A percentile compares a stretch with the other conserved stretches of the same genome.
Evolutionary conservation across 2,329 filamentous ascomycete genomes (phyloP).

Genomic region (Aphanocladium album): DNA sequence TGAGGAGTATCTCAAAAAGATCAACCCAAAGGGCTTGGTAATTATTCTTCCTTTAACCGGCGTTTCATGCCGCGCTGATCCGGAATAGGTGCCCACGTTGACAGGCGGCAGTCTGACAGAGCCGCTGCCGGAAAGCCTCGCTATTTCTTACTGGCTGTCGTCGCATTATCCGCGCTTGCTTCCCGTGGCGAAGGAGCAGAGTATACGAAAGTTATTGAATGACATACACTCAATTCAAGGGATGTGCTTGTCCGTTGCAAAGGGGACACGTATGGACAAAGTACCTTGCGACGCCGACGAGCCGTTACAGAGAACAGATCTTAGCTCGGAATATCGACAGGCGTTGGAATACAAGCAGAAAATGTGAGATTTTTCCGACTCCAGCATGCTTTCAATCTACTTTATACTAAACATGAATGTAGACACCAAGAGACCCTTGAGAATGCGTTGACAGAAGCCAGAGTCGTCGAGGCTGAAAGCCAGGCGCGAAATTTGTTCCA

Average conservation of each 20-base stretch:
- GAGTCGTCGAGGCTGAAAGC: background rate
- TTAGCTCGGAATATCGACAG: background rate
- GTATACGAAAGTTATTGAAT: background rate
- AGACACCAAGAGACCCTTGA: constrained; percentile 1
- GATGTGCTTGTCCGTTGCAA: background rate
- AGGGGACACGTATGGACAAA: background rate
- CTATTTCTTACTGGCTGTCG: constrained; percentile 10
- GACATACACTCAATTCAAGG: constrained; percentile 4
- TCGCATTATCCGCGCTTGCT: background rate
- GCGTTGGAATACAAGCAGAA: constrained; percentile 6
- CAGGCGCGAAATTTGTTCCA: background rate
- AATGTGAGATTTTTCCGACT: background rate
- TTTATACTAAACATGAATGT: background rate
- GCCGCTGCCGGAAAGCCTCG: constrained; percentile 6
- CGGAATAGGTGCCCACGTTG: background rate
- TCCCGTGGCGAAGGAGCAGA: background rate
- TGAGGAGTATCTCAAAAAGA: background rate
- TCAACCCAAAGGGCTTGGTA: constrained; percentile 9
- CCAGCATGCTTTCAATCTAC: background rate
- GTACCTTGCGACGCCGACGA: constrained; percentile 9
- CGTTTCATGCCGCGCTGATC: background rate
- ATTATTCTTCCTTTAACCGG: too few relatives aligned
- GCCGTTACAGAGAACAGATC: background rate
- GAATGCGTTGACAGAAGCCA: background rate
- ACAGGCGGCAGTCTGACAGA: background rate